Conservation (phyloP, 2,329 filamentous ascomycete genomes). For the Hypoxylon sp. region DNA sequence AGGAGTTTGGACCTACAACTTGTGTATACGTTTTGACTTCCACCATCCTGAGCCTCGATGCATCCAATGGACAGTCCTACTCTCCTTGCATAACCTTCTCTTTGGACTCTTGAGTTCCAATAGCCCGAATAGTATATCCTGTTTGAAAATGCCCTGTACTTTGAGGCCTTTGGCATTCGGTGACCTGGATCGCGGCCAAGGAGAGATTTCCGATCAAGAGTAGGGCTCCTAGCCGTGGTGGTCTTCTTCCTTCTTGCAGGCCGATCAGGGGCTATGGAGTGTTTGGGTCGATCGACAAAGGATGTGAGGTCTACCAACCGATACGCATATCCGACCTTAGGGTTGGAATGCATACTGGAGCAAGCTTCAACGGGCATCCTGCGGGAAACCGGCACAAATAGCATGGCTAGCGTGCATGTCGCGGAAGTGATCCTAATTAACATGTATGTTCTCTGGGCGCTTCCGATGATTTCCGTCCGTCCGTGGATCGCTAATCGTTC, state of each 20-base stretch:
- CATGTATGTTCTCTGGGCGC: conserved; percentile 18
- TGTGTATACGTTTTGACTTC: background rate
- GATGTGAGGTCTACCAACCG: conserved; percentile 17
- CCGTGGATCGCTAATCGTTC: conserved; percentile 11
- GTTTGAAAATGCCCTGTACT: background rate
- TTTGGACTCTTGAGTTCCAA: background rate
- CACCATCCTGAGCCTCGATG: background rate
- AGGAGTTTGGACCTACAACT: background rate
- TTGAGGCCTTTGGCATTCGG: background rate
- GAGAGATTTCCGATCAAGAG: conserved; percentile 8
- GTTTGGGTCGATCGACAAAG: conserved; percentile 25
- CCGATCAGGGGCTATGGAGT: conserved; percentile 11
- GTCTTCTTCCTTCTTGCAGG: conserved; percentile 9
- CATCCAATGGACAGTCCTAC: background rate
- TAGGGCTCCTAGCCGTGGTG: background rate
- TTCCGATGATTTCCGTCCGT: conserved; percentile 36
- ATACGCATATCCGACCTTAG: conserved; percentile 32
- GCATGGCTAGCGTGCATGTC: conserved; percentile 30
- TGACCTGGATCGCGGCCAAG: conserved; percentile 5
- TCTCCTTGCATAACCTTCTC: background rate
- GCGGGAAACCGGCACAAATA: conserved; percentile 38
- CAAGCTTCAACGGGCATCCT: conserved; percentile 30
- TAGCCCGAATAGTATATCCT: background rate
- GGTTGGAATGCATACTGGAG: conserved; percentile 35
- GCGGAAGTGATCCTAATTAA: conserved; percentile 40